Evolutionary conservation across 2,329 filamentous ascomycete species (phyloP).

Genomic region (Fusarium sp.): DNA sequence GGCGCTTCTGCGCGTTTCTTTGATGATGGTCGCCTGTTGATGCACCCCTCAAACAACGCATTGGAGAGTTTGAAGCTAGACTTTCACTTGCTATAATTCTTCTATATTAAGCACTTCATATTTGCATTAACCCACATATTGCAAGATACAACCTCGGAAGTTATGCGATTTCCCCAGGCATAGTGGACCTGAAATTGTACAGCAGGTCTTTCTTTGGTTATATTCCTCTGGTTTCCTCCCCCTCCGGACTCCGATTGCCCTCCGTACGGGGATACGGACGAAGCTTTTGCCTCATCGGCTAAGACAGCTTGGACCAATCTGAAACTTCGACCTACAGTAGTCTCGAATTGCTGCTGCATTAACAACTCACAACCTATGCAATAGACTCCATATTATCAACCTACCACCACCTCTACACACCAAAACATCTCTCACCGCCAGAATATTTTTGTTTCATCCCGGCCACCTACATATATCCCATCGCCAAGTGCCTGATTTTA

Average conservation of each 20-base stretch:
- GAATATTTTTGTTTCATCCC: slow-evolving; percentile 26
- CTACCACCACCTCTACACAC: slow-evolving; percentile 10
- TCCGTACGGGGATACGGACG: slow-evolving; percentile 21
- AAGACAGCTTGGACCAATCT: slow-evolving; percentile 27
- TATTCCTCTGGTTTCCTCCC: background rate
- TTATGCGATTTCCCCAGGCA: slow-evolving; percentile 32
- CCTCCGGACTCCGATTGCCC: slow-evolving; percentile 13
- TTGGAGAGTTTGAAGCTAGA: slow-evolving; percentile 26
- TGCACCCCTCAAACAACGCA: slow-evolving; percentile 30
- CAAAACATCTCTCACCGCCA: slow-evolving; percentile 17
- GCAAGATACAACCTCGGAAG: slow-evolving; percentile 16
- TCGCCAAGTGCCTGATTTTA: slow-evolving; percentile 26
- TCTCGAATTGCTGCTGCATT: slow-evolving; percentile 32
- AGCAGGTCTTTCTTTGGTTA: background rate
- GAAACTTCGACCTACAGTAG: slow-evolving; percentile 30
- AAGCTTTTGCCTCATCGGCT: slow-evolving; percentile 14
- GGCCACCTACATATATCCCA: slow-evolving; percentile 26
- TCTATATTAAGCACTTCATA: slow-evolving; percentile 2
- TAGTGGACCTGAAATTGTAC: slow-evolving; percentile 25
- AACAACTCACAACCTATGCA: slow-evolving; percentile 28
- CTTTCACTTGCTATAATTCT: slow-evolving; percentile 1
- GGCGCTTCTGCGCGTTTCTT: slow-evolving; percentile 21
- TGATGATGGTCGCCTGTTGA: slow-evolving; percentile 25
- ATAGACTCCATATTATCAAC: slow-evolving; percentile 31
- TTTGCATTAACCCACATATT: slow-evolving; percentile 18